phyloP scores from a whole-genome alignment of 805 yeast species.

The Metahyphopichia silvanorum region DNA sequence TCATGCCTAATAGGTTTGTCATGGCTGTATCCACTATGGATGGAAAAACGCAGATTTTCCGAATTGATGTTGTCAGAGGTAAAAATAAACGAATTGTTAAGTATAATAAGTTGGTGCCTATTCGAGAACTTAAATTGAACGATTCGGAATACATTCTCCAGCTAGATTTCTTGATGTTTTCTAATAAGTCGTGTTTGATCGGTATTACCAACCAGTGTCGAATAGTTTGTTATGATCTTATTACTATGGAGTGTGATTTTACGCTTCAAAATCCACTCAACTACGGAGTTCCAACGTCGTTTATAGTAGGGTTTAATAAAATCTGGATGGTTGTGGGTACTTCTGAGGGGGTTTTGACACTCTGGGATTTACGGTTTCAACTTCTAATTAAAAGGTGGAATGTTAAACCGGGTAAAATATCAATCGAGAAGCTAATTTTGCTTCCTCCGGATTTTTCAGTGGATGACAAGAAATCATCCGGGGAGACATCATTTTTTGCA shows the following conservation, averaged over 20 bases:
- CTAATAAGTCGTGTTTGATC: conserved; percentile 42
- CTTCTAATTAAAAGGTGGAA: conserved; percentile 60
- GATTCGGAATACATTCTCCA: conserved; percentile 43
- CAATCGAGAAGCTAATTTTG: conserved; percentile 46
- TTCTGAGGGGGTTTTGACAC: conserved; percentile 61
- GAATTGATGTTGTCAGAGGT: conserved; percentile 31
- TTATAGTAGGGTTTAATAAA: conserved; percentile 50
- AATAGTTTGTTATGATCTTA: conserved; percentile 54
- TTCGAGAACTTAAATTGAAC: conserved; percentile 40
- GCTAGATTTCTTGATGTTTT: conserved; percentile 38
- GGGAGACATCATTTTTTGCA: conserved; percentile 27
- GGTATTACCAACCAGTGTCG: conserved; percentile 52
- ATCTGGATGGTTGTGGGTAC: conserved; percentile 79
- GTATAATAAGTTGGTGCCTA: conserved; percentile 21
- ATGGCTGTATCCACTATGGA: conserved; percentile 54
- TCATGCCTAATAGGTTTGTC: conserved; percentile 53
- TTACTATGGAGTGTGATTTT: conserved; percentile 45
- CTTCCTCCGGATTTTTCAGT: conserved; percentile 39
- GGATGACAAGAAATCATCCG: conserved; percentile 7
- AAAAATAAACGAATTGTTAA: conserved; percentile 29
- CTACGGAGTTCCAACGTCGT: conserved; percentile 65
- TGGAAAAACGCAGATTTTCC: conserved; percentile 40
- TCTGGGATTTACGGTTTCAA: conserved; percentile 80
- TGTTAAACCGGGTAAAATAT: conserved; percentile 38
- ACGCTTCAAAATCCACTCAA: conserved; percentile 51